These are phyloP conservation scores for baker's yeast (Saccharomyces cerevisiae) DNA, from an alignment of 805 yeast species.

Conservation along the genomic window DNA sequence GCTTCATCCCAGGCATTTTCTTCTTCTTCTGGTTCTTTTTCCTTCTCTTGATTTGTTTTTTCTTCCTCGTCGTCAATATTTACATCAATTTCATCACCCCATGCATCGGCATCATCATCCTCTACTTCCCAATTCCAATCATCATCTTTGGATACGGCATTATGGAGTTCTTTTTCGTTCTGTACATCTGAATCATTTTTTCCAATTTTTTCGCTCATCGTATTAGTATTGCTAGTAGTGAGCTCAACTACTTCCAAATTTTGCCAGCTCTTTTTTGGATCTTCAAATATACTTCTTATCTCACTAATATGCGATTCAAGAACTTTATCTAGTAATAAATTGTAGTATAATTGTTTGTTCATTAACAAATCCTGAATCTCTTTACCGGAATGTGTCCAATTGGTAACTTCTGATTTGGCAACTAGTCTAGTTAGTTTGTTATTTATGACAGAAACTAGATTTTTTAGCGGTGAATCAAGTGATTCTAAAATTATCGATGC, in stretches of 20 bases:
- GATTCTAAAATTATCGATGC: conserved; percentile 12
- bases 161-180: neutral
- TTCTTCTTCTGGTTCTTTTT: neutral
- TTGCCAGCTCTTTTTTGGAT: conserved; percentile 6
- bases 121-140: neutral
- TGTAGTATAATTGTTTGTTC: conserved; percentile 17
- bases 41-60: neutral
- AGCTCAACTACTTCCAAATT: neutral
- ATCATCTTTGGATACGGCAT: neutral
- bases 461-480: conserved; percentile 5
- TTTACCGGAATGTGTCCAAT: conserved; percentile 13
- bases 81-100: conserved; percentile 2
- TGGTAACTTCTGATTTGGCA: neutral
- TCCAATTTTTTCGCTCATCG: neutral
- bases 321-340: conserved; percentile 20
- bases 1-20: conserved; percentile 1
- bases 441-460: conserved; percentile 6
- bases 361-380: conserved; percentile 15
- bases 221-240: neutral
- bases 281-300: conserved; percentile 13
- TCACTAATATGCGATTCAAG: conserved; percentile 12
- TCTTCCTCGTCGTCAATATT: conserved; percentile 7
- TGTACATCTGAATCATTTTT: neutral
- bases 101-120: neutral
- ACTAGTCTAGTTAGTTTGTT: conserved; percentile 9